Base-by-base conservation (phyloP, 2,329 filamentous ascomycete species). In the Pestalotiopsis sp. region DNA sequence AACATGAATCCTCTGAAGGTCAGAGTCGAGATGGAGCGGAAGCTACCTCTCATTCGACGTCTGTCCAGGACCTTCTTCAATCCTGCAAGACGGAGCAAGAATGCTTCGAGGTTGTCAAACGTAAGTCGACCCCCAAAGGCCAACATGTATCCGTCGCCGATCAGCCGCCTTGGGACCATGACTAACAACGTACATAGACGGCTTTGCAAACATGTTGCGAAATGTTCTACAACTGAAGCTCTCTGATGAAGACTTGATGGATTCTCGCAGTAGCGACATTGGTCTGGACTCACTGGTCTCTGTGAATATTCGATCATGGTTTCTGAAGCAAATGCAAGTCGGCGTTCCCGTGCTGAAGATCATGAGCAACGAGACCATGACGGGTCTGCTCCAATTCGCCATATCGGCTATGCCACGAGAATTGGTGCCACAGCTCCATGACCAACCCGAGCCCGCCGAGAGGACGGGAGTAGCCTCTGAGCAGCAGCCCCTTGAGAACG, bases 191-290 rank as follows among this genome's bases (percentile, higher is more conserved):
- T n/a, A 52, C 25, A 65, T 36, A 70, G 69, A 67, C 4, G 41
- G 70, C 4, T 72, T 71, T 39, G 61, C 69, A 1, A 41, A 56
- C 25, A 52, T 70, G 49, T 61, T 74, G 4, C 70, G 72, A 14
- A 57, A n/a, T 5, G 45, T 63, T 17, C 27, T 74, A 25, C 71
- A 72, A 45, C 6, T 70, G 25, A 62, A 66, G 1, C 69, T 52
- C 3, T 27, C 62, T 45, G 68, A 71, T 49, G 61, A 73, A 1
- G 70, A 72, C 4, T 66, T 74, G 23, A 63, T 71, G 68, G 38
- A 25, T n/a, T 69, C 72, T 69, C 66, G 59, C 38, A 56, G 25
- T 49, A 39, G 31, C 61, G 66, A 61, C 31, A 66, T 62, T 41
- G 49, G 68, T 7, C 25, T 69, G 4, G 64, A 69, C 31, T 69